Conservation (phyloP, 2,329 filamentous ascomycete genomes). For the Calonectria ilicicola region DNA sequence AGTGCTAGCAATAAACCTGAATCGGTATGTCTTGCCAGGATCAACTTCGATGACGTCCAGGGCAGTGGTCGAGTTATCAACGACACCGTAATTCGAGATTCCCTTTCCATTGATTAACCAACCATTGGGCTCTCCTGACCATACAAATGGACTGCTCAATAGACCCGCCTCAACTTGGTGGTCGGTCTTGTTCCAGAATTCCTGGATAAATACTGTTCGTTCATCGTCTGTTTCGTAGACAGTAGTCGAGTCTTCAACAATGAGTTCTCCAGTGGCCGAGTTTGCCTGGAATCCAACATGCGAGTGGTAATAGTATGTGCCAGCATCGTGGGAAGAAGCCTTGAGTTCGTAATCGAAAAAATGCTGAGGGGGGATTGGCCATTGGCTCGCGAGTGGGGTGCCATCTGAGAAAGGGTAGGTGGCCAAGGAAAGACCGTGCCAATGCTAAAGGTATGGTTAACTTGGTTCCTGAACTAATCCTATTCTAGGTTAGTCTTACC, state of each 20-base stretch:
- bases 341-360: neutral
- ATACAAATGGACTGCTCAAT: neutral
- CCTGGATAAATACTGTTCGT: neutral
- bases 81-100: neutral
- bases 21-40: neutral
- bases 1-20: neutral
- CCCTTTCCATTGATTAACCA: neutral
- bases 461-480: neutral
- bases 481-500: neutral
- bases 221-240: neutral
- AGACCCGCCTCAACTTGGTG: neutral
- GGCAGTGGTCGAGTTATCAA: neutral
- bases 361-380: neutral
- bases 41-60: neutral
- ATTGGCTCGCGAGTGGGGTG: neutral
- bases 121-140: neutral
- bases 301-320: neutral
- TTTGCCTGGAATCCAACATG: neutral
- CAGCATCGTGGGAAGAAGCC: neutral
- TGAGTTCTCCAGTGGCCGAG: neutral
- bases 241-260: neutral
- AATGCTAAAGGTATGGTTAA: neutral
- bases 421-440: neutral
- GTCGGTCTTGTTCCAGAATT: conserved; percentile 1
- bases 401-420: neutral